These are phyloP conservation scores for Gryganskiella cystojenkinii DNA, from an alignment of 192 early-diverging fungal species.

Conservation along the genomic window DNA sequence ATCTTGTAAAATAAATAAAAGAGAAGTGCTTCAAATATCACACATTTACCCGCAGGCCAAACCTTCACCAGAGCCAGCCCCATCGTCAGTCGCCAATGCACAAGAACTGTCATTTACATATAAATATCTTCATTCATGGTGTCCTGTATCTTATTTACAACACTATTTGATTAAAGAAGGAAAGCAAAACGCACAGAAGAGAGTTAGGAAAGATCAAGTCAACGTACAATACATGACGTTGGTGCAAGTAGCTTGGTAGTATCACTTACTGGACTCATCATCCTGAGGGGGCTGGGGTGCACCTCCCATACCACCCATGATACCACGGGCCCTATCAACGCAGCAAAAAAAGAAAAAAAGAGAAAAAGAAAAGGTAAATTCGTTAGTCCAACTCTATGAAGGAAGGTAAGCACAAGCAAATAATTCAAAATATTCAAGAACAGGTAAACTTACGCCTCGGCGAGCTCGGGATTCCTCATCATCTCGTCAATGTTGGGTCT, in stretches of 20 bases:
- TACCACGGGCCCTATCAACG: conserved; percentile 55
- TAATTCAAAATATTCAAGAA: neutral
- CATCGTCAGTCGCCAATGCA: too few species aligned
- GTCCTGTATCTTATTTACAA: conserved; percentile 14
- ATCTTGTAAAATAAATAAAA: conserved; percentile 49
- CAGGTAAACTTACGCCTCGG: conserved; percentile 60
- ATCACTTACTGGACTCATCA: conserved; percentile 26
- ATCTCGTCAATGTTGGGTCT: conserved; percentile 65
- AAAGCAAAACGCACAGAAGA: neutral
- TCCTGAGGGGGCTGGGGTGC: conserved; percentile 15
- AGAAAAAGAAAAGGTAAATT: neutral
- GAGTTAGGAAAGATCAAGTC: neutral
- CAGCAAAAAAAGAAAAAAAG: neutral
- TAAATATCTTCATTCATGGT: too few species aligned
- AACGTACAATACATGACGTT: neutral
- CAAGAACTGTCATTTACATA: too few species aligned
- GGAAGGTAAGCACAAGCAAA: neutral
- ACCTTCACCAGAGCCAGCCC: too few species aligned
- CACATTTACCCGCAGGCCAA: too few species aligned
- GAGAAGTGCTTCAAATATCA: too few species aligned
- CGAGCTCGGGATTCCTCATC: conserved; percentile 80
- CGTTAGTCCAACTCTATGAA: neutral
- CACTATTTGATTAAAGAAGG: neutral
- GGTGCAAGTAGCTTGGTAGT: neutral
- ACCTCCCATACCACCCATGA: conserved; percentile 54